Evolutionary conservation across 1,284 basidiomycete species (phyloP).

Genomic region (Moniliophthora roreri): DNA sequence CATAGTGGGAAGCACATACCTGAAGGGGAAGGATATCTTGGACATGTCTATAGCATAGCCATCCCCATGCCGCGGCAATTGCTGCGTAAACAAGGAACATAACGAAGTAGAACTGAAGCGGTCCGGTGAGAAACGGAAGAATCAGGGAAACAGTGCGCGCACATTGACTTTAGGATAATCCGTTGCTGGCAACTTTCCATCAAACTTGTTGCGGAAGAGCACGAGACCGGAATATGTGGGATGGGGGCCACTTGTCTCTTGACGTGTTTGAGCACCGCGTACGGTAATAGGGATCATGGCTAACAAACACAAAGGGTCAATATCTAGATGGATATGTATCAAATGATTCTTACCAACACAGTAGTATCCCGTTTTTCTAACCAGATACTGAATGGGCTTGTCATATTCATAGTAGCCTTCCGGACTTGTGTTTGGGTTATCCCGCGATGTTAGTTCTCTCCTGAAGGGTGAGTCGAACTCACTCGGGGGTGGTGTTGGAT

Average conservation of each 20-base stretch:
- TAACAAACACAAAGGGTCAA: conserved; percentile 28
- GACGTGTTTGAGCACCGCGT: conserved; percentile 32
- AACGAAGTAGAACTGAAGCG: conserved; percentile 78
- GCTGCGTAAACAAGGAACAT: conserved; percentile 79
- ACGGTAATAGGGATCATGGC: conserved; percentile 86
- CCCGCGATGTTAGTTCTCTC: conserved; percentile 18
- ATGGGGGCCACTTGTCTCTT: conserved; percentile 59
- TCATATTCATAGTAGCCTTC: conserved; percentile 51
- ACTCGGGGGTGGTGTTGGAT: conserved; percentile 50
- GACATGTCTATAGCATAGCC: conserved; percentile 80
- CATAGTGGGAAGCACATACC: conserved; percentile 37
- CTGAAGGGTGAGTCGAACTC: conserved; percentile 46
- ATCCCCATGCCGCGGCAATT: conserved; percentile 78
- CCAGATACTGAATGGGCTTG: conserved; percentile 73
- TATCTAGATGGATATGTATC: conserved; percentile 9
- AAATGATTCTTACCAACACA: conserved; percentile 73
- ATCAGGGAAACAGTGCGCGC: conserved; percentile 30
- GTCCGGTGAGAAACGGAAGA: conserved; percentile 2
- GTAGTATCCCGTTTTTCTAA: conserved; percentile 92
- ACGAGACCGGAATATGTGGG: conserved; percentile 84
- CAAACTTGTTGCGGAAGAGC: conserved; percentile 86
- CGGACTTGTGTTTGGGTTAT: conserved; percentile 45
- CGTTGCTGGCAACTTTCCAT: conserved; percentile 86
- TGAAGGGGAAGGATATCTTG: conserved; percentile 86
- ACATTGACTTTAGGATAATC: conserved; percentile 99